phyloP scores from a whole-genome alignment of 176 grass and related monocot species.

The Saccharum officinarum region DNA sequence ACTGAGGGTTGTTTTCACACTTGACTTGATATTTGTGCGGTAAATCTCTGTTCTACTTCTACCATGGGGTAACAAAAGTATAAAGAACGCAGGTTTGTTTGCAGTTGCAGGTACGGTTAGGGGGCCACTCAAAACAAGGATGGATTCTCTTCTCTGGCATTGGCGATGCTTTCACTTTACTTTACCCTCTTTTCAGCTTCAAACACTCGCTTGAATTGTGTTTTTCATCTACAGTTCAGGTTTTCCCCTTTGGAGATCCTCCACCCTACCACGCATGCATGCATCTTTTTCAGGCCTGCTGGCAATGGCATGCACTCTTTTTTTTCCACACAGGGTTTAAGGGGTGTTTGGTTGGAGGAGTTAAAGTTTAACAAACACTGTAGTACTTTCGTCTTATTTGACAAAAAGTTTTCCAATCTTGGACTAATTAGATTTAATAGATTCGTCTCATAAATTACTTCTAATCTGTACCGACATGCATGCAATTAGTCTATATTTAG shows the following conservation, averaged over 20 bases:
- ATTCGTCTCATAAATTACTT: too few species aligned
- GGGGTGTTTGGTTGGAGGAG: too few species aligned
- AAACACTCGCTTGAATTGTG: conserved; percentile 1
- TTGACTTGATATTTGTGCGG: background rate
- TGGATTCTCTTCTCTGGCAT: conserved; percentile 25
- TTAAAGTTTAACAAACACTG: too few species aligned
- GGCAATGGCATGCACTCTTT: background rate
- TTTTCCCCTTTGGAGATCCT: conserved; percentile 17
- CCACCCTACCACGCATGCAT: background rate
- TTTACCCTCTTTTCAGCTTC: conserved; percentile 23
- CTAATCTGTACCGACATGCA: too few species aligned
- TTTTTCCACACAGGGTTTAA: background rate
- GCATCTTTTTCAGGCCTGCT: conserved; percentile 45
- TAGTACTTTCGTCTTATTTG: too few species aligned
- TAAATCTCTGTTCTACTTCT: conserved; percentile 16
- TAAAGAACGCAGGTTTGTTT: background rate
- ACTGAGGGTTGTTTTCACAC: conserved; percentile 16
- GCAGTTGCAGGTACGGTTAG: background rate
- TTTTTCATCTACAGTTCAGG: conserved; percentile 32
- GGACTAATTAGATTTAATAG: too few species aligned
- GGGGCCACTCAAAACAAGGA: conserved; percentile 36
- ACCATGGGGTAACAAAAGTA: background rate
- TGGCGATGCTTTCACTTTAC: conserved; percentile 14
- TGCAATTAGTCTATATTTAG: too few species aligned
- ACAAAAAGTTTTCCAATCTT: too few species aligned